phyloP scores from a whole-genome alignment of 352 stramenopile species.

The Pythium vanterpoolii region DNA sequence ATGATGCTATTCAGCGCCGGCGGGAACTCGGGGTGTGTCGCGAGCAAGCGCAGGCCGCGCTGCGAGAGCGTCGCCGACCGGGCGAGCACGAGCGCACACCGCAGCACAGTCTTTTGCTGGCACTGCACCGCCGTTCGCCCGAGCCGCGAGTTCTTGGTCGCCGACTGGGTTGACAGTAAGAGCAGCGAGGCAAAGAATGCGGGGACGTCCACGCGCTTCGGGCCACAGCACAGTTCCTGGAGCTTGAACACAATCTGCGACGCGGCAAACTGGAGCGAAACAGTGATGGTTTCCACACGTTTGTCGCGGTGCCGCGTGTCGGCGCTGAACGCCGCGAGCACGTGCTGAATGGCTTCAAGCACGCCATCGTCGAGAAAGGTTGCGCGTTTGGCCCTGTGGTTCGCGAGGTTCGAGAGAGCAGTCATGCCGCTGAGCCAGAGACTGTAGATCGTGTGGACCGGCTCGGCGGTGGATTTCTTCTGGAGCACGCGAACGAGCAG shows the following conservation, averaged over 20 bases:
- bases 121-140: conserved; percentile 35
- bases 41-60: conserved; percentile 44
- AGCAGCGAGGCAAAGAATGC: conserved; percentile 60
- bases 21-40: conserved; percentile 46
- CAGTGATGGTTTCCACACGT: conserved; percentile 37
- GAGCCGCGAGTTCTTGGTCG: conserved; percentile 53
- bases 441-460: conserved; percentile 40
- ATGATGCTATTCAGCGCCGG: conserved; percentile 80
- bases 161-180: conserved; percentile 52
- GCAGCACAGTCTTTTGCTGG: conserved; percentile 60
- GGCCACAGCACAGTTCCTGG: conserved; percentile 43
- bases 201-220: conserved; percentile 31
- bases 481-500: conserved; percentile 55
- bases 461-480: conserved; percentile 37
- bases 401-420: conserved; percentile 60
- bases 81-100: conserved; percentile 60
- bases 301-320: conserved; percentile 40
- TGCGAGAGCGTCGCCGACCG: conserved; percentile 48
- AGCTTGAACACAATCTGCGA: conserved; percentile 61
- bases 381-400: conserved; percentile 30
- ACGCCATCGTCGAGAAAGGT: conserved; percentile 58
- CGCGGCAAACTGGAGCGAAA: conserved; percentile 52
- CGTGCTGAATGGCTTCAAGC: conserved; percentile 60
- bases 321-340: conserved; percentile 38
- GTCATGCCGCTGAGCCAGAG: conserved; percentile 52